Conservation (phyloP, 805 yeast genomes). For the Candida dendrica region DNA sequence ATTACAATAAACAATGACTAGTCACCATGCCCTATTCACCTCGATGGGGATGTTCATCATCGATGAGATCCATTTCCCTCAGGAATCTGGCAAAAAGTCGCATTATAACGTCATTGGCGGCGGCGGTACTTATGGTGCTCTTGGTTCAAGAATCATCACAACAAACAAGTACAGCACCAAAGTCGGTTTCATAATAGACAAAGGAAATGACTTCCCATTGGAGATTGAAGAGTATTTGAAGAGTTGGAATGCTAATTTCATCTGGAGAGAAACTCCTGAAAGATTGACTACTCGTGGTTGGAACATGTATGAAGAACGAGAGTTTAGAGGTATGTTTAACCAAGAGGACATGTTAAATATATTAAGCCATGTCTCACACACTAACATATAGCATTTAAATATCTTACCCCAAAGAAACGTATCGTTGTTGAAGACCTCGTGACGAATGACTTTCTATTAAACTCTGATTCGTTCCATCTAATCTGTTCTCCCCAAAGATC, state of each 20-base stretch:
- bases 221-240: slow-evolving; percentile 36
- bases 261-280: slow-evolving; percentile 41
- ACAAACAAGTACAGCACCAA: slow-evolving; percentile 25
- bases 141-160: slow-evolving; percentile 61
- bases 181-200: slow-evolving; percentile 69
- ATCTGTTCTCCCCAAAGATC: slow-evolving; percentile 68
- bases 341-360: no score
- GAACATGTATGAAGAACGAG: slow-evolving; percentile 63
- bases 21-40: slow-evolving; percentile 32
- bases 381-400: slow-evolving; percentile 38
- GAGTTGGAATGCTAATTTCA: slow-evolving; percentile 55
- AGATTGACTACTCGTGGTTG: slow-evolving; percentile 77
- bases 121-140: slow-evolving; percentile 75
- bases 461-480: slow-evolving; percentile 52
- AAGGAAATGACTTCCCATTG: slow-evolving; percentile 71
- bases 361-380: no score
- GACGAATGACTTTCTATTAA: slow-evolving; percentile 27
- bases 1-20: neutral
- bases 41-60: slow-evolving; percentile 86
- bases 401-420: slow-evolving; percentile 53
- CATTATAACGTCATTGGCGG: slow-evolving; percentile 70
- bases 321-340: slow-evolving; percentile 32
- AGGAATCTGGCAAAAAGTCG: slow-evolving; percentile 23
- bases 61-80: slow-evolving; percentile 69
- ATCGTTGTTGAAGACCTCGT: slow-evolving; percentile 50